Base-by-base conservation (phyloP, 225 moss, liverwort and hornwort genomes). In the Polytrichum commune region DNA sequence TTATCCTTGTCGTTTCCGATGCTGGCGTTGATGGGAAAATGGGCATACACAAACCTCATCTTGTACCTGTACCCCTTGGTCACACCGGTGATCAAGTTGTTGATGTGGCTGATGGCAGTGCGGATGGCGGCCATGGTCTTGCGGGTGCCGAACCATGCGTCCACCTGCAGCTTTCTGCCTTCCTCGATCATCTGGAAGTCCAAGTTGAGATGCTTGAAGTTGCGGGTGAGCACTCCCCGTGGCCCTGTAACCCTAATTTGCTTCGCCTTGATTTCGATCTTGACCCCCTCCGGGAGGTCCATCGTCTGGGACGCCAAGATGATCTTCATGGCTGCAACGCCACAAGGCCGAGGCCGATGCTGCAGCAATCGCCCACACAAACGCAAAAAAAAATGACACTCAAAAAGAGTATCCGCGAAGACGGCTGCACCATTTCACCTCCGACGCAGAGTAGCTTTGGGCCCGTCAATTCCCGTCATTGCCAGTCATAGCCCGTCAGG, bases 21-120 rank as follows among this genome's bases (percentile, higher is more conserved):
- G 70, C 76, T 76, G 38, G 76, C 76, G 23, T 76, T 75, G 69
- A 75, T 75, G 4, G 75, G 75, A n/a, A 75, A 75, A 75, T 75
- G 75, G 61, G 76, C 76, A 64, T 76, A 76, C 27, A 76, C 76
- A 32, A 76, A 76, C 69, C 76, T 53, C 76, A 76, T 76, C 69
- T 69, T 76, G 76, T 76, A 76, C 18, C 63, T 32, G 69, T 69
- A 76, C 19, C 76, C 76, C 62, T 70, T 76, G 69, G 76, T 76
- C 23, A 76, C 76, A n/a, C 76, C 76, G 28, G 53, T 76, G 76
- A 76, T 69, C 53, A 76, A 35, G 69, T 76, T 76, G 53, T 76
- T 76, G 28, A 76, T 28, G 54, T 76, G 76, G 29, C 76, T 76
- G 54, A 76, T 76, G 20, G 76, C 69, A 18, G 76, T 76, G 62